phyloP scores from a whole-genome alignment of 305 asterid species.

The Ilex paraguariensis region DNA sequence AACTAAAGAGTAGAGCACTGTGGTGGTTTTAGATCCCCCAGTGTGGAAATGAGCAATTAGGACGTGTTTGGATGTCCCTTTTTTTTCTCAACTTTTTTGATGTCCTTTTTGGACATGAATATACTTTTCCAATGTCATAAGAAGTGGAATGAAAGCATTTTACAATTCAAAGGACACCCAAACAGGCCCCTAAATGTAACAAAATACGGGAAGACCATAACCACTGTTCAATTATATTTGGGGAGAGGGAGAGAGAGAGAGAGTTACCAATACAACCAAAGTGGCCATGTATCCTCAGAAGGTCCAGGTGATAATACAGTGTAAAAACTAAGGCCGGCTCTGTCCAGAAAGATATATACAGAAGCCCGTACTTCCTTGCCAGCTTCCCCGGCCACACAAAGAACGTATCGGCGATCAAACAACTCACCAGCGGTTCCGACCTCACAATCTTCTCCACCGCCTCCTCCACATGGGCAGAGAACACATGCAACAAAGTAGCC shows the following conservation, averaged over 20 bases:
- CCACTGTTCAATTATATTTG: too few relatives aligned
- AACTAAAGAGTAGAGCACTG: too few relatives aligned
- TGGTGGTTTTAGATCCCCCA: too few relatives aligned
- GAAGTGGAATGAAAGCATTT: too few relatives aligned
- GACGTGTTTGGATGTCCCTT: too few relatives aligned
- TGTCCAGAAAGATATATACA: conserved; percentile 40
- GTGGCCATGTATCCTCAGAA: conserved; percentile 39
- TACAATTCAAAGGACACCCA: too few relatives aligned
- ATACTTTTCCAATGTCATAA: too few relatives aligned
- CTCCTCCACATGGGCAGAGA: conserved; percentile 47
- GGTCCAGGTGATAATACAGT: conserved; percentile 41
- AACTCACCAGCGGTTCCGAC: conserved; percentile 25
- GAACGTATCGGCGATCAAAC: conserved; percentile 48
- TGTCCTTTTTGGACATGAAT: too few relatives aligned
- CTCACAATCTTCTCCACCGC: conserved; percentile 18
- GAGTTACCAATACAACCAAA: conserved; percentile 38
- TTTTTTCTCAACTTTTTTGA: too few relatives aligned
- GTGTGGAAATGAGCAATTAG: too few relatives aligned
- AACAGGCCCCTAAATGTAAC: too few relatives aligned
- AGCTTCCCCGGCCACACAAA: conserved; percentile 42
- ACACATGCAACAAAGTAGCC: conserved; percentile 38
- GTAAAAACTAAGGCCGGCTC: conserved; percentile 45
- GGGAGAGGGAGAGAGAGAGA: not conserved
- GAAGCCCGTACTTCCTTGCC: conserved; percentile 36
- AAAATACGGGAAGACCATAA: too few relatives aligned